These are phyloP conservation scores for Samsoniella hepiali DNA, from an alignment of 2,329 filamentous ascomycete species.

Conservation along the genomic window DNA sequence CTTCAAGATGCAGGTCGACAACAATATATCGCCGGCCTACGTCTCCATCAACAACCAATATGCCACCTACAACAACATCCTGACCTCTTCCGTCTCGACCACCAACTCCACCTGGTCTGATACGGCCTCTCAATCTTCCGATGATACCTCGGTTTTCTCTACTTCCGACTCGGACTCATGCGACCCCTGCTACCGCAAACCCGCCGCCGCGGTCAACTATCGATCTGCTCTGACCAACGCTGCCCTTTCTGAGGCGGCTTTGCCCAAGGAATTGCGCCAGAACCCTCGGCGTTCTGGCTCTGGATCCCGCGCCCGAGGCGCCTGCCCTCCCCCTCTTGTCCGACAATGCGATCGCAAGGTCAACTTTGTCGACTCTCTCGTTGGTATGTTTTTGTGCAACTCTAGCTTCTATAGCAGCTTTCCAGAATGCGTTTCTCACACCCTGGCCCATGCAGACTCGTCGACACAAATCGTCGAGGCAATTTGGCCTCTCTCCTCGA, in stretches of 20 bases:
- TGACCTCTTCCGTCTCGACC: constrained; percentile 74
- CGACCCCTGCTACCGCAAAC: constrained; percentile 40
- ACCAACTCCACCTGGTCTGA: constrained; percentile 76
- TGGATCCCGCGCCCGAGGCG: constrained; percentile 53
- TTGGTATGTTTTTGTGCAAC: constrained; percentile 69
- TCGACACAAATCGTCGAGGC: constrained; percentile 95
- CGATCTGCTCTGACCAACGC: constrained; percentile 28
- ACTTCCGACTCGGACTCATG: constrained; percentile 53
- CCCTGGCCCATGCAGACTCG: constrained; percentile 64
- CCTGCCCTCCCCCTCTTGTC: constrained; percentile 70
- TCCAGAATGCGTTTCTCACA: constrained; percentile 29
- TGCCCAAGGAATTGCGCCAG: constrained; percentile 61
- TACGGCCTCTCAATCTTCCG: constrained; percentile 65
- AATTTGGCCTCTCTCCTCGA: constrained; percentile 91
- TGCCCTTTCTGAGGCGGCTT: constrained; percentile 39
- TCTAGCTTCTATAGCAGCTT: constrained; percentile 15
- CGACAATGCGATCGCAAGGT: constrained; percentile 90
- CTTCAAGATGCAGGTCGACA: constrained; percentile 58
- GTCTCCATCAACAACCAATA: constrained; percentile 44
- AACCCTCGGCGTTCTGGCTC: constrained; percentile 58
- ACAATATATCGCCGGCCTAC: constrained; percentile 52
- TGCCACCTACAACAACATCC: constrained; percentile 64
- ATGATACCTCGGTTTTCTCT: constrained; percentile 63
- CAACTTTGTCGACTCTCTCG: constrained; percentile 93
- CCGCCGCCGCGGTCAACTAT: constrained; percentile 27